phyloP scores from a whole-genome alignment of 805 yeast genomes.

The Wickerhamiella kurtzmanii region DNA sequence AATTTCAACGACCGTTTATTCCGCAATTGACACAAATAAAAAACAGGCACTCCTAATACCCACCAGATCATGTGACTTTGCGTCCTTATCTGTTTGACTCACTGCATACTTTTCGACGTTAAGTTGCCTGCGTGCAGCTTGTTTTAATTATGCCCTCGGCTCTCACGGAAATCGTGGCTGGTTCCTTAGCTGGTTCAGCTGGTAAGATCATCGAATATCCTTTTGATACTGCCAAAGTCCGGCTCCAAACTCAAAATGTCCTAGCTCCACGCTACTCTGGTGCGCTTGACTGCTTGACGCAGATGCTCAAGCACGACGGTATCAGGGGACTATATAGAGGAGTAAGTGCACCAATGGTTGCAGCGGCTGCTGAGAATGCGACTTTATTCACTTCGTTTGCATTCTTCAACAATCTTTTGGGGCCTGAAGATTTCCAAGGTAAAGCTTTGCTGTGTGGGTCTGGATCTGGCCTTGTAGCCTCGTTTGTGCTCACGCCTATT shows the following conservation, averaged over 20 bases:
- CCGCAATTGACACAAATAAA: too few relatives aligned
- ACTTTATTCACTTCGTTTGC: conserved; percentile 44
- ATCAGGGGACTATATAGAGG: conserved; percentile 67
- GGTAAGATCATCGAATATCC: conserved; percentile 86
- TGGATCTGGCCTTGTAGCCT: conserved; percentile 66
- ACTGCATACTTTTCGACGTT: too few relatives aligned
- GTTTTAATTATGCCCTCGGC: neutral
- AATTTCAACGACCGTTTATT: too few relatives aligned
- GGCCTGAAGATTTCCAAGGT: conserved; percentile 21
- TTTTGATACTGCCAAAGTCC: conserved; percentile 81
- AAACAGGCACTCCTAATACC: too few relatives aligned
- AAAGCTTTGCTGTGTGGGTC: conserved; percentile 59
- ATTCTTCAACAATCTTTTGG: conserved; percentile 11
- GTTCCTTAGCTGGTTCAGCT: conserved; percentile 53
- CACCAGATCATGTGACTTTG: too few relatives aligned
- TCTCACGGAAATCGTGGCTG: conserved; percentile 21
- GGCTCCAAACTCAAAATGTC: conserved; percentile 56
- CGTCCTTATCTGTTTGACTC: neutral
- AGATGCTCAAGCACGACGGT: conserved; percentile 60
- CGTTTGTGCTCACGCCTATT: conserved; percentile 80
- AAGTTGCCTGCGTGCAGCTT: neutral
- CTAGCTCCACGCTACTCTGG: conserved; percentile 37
- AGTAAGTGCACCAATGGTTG: conserved; percentile 64
- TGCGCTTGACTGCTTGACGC: conserved; percentile 50
- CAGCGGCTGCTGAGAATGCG: conserved; percentile 85